A percentile compares a stretch with the other conserved stretches of the same genome.
Evolutionary conservation across 257 asterid genomes (phyloP).

Genomic region (Rehmannia glutinosa): DNA sequence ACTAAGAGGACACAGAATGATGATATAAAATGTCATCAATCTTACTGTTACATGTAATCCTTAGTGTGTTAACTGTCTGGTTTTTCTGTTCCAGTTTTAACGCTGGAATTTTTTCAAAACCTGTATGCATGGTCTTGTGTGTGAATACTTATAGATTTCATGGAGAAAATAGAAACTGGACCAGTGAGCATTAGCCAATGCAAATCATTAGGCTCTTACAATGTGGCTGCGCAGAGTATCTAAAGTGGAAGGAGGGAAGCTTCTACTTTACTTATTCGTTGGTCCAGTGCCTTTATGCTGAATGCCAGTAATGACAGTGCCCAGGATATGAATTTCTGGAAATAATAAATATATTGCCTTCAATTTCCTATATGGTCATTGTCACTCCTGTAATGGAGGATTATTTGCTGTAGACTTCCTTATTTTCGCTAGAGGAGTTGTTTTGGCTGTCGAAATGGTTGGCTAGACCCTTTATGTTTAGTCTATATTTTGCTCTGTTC

Average conservation of each 20-base stretch:
- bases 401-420: neutral
- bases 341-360: no score
- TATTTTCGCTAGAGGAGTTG: neutral
- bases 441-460: neutral
- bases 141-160: no score
- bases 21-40: neutral
- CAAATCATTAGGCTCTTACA: neutral
- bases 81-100: neutral
- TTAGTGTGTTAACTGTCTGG: neutral
- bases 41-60: neutral
- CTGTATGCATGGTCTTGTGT: no score
- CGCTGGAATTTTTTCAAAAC: no score
- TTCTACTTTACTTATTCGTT: neutral
- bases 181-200: neutral
- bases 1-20: neutral
- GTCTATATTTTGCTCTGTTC: neutral
- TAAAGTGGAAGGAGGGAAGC: neutral
- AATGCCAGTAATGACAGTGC: neutral
- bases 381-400: neutral
- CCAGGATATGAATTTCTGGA: constrained; percentile 1
- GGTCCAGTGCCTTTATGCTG: neutral
- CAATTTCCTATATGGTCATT: neutral
- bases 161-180: neutral
- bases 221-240: neutral
- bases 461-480: neutral